These are phyloP conservation scores for Cryptococcus amylolentus DNA, from an alignment of 1,284 basidiomycete genomes.

Conservation along the genomic window DNA sequence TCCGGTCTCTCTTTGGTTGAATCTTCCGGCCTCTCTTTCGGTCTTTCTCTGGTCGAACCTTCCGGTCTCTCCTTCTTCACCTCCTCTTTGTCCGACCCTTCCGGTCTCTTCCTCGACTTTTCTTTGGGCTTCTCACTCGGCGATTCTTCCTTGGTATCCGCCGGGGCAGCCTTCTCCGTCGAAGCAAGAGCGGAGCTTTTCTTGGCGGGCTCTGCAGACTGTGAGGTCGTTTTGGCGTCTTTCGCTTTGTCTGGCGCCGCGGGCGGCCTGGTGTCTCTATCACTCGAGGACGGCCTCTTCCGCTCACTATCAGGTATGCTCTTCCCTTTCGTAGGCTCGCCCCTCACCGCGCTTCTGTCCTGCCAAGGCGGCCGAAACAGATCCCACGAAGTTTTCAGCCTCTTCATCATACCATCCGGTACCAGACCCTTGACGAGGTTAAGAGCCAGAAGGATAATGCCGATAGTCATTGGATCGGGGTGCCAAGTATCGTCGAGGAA, in stretches of 20 bases:
- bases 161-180: neutral
- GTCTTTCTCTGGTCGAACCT: too few relatives aligned
- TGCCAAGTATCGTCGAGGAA: neutral
- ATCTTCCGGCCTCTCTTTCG: too few relatives aligned
- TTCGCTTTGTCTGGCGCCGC: neutral
- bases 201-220: too few relatives aligned
- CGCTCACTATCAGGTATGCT: neutral
- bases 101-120: neutral
- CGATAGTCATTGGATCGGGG: conserved; percentile 9
- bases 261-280: neutral
- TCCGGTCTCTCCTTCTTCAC: neutral
- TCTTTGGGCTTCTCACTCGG: neutral
- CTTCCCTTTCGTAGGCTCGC: neutral
- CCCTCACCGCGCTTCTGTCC: conserved; percentile 6
- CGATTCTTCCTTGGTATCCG: neutral
- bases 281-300: neutral
- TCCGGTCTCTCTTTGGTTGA: too few relatives aligned
- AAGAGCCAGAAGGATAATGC: conserved; percentile 12
- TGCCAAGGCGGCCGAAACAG: conserved; percentile 37
- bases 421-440: conserved; percentile 16
- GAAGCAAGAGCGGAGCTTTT: neutral
- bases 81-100: too few relatives aligned
- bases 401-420: conserved; percentile 8
- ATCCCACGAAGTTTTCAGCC: conserved; percentile 23
- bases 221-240: neutral